These are phyloP conservation scores for Xylariomycetidae sp. DNA, from an alignment of 2,329 filamentous ascomycete species.

Conservation along the genomic window DNA sequence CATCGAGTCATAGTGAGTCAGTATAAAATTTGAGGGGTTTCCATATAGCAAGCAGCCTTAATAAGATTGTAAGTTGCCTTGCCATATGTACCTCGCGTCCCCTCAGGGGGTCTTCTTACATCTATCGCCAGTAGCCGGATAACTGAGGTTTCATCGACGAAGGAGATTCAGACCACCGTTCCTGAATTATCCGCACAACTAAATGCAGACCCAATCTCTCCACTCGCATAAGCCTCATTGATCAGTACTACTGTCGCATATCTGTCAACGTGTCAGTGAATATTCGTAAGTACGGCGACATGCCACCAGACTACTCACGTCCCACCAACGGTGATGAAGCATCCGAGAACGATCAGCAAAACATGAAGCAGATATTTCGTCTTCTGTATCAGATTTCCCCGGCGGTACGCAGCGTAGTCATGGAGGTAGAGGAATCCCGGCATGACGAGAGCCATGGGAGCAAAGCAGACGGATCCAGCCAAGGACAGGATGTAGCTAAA, in stretches of 20 bases:
- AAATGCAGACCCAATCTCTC: conserved; percentile 10
- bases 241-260: conserved; percentile 8
- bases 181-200: conserved; percentile 13
- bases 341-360: conserved; percentile 6
- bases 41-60: no score
- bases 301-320: conserved; percentile 6
- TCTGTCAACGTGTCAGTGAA: conserved; percentile 1
- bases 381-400: conserved; percentile 4
- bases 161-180: no score
- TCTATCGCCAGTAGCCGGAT: no score
- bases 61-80: no score
- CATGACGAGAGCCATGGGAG: conserved; percentile 9
- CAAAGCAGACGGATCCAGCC: conserved; percentile 10
- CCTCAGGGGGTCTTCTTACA: no score
- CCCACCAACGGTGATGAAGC: conserved; percentile 8
- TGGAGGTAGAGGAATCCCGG: conserved; percentile 9
- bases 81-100: no score
- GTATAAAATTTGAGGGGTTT: no score
- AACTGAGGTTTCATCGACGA: no score
- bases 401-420: conserved; percentile 7
- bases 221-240: conserved; percentile 7
- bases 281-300: not conserved
- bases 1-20: no score
- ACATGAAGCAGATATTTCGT: conserved; percentile 6
- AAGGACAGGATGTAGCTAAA: conserved; percentile 10